These are phyloP conservation scores for Elsinoe arachidis DNA, from an alignment of 2,329 filamentous ascomycete species.

Conservation along the genomic window DNA sequence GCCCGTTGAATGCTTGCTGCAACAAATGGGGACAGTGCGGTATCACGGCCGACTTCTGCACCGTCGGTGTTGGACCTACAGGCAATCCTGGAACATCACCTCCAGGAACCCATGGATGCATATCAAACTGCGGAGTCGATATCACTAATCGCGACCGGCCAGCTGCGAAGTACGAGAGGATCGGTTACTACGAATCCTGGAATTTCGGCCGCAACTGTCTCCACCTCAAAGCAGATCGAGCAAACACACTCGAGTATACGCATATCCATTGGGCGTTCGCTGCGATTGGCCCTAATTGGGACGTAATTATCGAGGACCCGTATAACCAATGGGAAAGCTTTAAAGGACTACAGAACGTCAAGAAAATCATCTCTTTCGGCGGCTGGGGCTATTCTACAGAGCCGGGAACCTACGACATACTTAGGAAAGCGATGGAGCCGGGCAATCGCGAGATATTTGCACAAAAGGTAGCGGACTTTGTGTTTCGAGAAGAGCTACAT, in stretches of 20 bases:
- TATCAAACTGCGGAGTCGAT: conserved; percentile 35
- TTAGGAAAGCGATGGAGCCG: conserved; percentile 29
- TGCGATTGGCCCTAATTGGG: not conserved
- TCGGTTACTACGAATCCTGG: conserved; percentile 30
- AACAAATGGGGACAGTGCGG: conserved; percentile 41
- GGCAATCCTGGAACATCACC: conserved; percentile 32
- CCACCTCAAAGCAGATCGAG: conserved; percentile 19
- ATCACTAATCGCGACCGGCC: conserved; percentile 23
- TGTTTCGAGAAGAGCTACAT: conserved; percentile 17
- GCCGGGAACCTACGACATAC: conserved; percentile 30
- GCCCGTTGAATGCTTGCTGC: conserved; percentile 36
- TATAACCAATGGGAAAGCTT: not conserved
- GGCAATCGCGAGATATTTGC: conserved; percentile 50
- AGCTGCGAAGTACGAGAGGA: not conserved
- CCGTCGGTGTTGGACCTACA: conserved; percentile 20
- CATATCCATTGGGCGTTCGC: conserved; percentile 32
- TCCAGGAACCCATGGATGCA: conserved; percentile 30
- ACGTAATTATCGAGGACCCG: not conserved
- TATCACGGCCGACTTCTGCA: conserved; percentile 38
- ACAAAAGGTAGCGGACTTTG: conserved; percentile 46
- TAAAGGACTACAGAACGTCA: conserved; percentile 15
- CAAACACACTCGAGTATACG: conserved; percentile 8
- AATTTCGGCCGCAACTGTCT: conserved; percentile 27
- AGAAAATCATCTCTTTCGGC: conserved; percentile 38
- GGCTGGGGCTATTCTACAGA: conserved; percentile 39